Percentiles rank a stretch among this genome's conserved stretches.
phyloP scores from a whole-genome alignment of 768 basidiomycete genomes.

The Tulasnella sp. region DNA sequence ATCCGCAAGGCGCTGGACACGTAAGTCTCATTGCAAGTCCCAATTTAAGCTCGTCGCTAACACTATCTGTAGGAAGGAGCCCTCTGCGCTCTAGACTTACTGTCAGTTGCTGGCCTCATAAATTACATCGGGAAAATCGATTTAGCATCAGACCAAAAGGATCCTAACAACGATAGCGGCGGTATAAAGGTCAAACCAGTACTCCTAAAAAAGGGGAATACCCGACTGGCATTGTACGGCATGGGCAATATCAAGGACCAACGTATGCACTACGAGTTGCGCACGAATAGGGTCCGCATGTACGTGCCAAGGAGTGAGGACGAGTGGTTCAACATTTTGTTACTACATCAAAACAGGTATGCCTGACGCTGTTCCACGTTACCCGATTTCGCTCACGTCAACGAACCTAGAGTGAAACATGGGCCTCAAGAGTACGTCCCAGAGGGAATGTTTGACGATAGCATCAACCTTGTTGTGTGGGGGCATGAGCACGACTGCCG shows the following conservation, averaged over 20 bases:
- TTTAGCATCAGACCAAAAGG: slow-evolving; percentile 43
- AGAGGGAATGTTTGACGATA: slow-evolving; percentile 96
- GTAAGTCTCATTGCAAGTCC: slow-evolving; percentile 44
- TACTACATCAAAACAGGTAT: slow-evolving; percentile 95
- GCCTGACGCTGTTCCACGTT: slow-evolving; percentile 12
- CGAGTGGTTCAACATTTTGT: slow-evolving; percentile 90
- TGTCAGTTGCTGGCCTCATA: slow-evolving; percentile 87
- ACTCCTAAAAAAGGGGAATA: slow-evolving; percentile 83
- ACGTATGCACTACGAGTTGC: slow-evolving; percentile 92
- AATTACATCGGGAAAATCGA: slow-evolving; percentile 99
- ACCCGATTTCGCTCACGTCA: not conserved
- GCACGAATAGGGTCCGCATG: slow-evolving; percentile 93
- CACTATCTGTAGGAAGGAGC: slow-evolving; percentile 70
- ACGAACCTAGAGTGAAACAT: slow-evolving; percentile 69
- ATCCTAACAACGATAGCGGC: not conserved
- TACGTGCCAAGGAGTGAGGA: slow-evolving; percentile 89
- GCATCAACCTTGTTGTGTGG: slow-evolving; percentile 91
- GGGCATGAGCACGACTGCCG: slow-evolving; percentile 99
- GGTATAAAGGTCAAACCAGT: slow-evolving; percentile 88
- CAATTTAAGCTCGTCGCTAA: not conserved
- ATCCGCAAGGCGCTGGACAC: slow-evolving; percentile 92
- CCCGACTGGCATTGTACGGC: slow-evolving; percentile 87
- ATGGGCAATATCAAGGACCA: slow-evolving; percentile 96
- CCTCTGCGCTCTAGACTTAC: slow-evolving; percentile 87
- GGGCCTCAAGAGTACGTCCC: slow-evolving; percentile 93